These are phyloP conservation scores for Ichthyophthirius multifiliis DNA, from an alignment of 169 alveolate species.

Conservation along the genomic window DNA sequence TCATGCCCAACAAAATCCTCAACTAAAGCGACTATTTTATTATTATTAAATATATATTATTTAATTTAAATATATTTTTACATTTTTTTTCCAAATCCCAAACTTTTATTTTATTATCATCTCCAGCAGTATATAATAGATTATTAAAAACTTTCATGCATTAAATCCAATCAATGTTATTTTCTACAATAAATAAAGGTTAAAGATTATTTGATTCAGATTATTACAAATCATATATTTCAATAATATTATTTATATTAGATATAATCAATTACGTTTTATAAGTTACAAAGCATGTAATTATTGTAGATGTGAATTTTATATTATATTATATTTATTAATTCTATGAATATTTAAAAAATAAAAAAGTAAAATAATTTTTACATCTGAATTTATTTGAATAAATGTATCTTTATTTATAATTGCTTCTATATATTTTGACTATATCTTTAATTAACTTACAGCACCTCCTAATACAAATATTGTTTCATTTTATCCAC, in stretches of 20 bases:
- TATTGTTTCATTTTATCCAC: slow-evolving; percentile 25
- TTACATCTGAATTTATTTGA: not conserved
- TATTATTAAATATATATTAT: not conserved
- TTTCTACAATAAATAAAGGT: slow-evolving; percentile 9
- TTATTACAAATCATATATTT: not conserved
- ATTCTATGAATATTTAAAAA: not conserved
- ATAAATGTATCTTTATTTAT: slow-evolving; percentile 28
- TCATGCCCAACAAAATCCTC: slow-evolving; percentile 72
- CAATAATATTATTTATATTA: slow-evolving; percentile 45
- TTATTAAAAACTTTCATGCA: slow-evolving; percentile 26
- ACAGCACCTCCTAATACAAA: slow-evolving; percentile 20
- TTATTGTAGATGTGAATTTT: not conserved
- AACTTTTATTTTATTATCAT: slow-evolving; percentile 49
- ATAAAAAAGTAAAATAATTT: not conserved
- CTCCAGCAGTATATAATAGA: slow-evolving; percentile 51
- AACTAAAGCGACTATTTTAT: not conserved
- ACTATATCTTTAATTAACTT: slow-evolving; percentile 1
- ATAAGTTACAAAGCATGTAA: slow-evolving; percentile 21
- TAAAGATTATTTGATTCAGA: not conserved
- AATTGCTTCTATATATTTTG: slow-evolving; percentile 16
- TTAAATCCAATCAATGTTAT: slow-evolving; percentile 58
- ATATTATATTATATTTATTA: not conserved
- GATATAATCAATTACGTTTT: slow-evolving; percentile 44
- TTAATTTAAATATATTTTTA: slow-evolving; percentile 8
- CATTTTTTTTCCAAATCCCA: slow-evolving; percentile 39